Conservation (phyloP, 2,329 filamentous ascomycete genomes). For the Penicillium sp. region DNA sequence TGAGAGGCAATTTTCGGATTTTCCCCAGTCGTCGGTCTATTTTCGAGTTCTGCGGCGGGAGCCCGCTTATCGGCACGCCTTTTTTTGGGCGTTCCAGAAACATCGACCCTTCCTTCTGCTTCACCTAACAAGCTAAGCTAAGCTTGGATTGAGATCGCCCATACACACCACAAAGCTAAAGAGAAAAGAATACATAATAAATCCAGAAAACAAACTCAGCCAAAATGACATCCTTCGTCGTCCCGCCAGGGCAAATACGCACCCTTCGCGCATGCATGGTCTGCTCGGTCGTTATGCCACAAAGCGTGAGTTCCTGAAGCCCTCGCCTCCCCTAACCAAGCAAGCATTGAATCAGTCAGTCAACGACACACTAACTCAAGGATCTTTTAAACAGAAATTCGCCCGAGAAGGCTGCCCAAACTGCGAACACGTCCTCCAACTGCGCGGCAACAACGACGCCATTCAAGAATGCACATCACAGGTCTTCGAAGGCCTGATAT, state of each 20-base stretch:
- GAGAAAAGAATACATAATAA: neutral
- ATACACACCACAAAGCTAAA: neutral
- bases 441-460: conserved; percentile 71
- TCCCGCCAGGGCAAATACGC: conserved; percentile 71
- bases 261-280: conserved; percentile 97
- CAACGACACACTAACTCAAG: conserved; percentile 14
- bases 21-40: neutral
- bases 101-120: conserved; percentile 3
- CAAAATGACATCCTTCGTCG: conserved; percentile 55
- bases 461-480: conserved; percentile 92
- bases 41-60: neutral
- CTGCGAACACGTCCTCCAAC: conserved; percentile 87
- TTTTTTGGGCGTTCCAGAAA: conserved; percentile 14
- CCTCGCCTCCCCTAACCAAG: conserved; percentile 11
- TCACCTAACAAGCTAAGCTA: neutral
- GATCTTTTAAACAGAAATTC: conserved; percentile 63
- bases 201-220: neutral
- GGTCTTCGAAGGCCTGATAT: conserved; percentile 90
- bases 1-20: neutral
- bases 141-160: neutral
- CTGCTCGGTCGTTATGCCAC: conserved; percentile 88
- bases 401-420: conserved; percentile 86
- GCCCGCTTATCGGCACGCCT: conserved; percentile 7
- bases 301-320: conserved; percentile 53
- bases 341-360: neutral